A percentile compares a stretch with the other conserved stretches of the same genome.
These are phyloP conservation scores for Cercophora sp. DNA, from an alignment of 495 filamentous ascomycete genomes.

Conservation along the genomic window DNA sequence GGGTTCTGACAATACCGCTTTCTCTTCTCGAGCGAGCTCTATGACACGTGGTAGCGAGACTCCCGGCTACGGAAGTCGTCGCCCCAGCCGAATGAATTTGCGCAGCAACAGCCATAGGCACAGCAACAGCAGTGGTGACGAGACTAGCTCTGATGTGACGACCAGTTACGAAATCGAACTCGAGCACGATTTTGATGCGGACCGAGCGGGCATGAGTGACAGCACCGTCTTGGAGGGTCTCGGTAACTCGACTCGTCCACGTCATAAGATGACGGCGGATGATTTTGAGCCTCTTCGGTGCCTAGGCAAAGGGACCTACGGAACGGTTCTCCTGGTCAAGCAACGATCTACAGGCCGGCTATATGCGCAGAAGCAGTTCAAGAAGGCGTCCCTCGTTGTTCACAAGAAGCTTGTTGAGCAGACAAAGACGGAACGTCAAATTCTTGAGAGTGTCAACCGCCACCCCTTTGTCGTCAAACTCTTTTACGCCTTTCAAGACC, in stretches of 20 bases:
- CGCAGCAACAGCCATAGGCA: slow-evolving; percentile 26
- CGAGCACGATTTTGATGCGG: slow-evolving; percentile 79
- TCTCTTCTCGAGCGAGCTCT: slow-evolving; percentile 40
- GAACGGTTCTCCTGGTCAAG: slow-evolving; percentile 88
- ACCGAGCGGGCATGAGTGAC: slow-evolving; percentile 29
- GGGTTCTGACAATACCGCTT: slow-evolving; percentile 36
- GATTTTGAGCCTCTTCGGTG: slow-evolving; percentile 95
- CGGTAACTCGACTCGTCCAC: slow-evolving; percentile 28
- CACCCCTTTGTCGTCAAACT: slow-evolving; percentile 97
- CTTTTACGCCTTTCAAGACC: slow-evolving; percentile 97
- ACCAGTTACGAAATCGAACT: slow-evolving; percentile 84
- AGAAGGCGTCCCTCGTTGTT: slow-evolving; percentile 87
- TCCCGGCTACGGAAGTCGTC: slow-evolving; percentile 16
- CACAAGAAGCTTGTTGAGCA: slow-evolving; percentile 93
- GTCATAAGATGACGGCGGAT: slow-evolving; percentile 80
- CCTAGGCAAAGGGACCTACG: slow-evolving; percentile 92
- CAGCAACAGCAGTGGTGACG: slow-evolving; percentile 35
- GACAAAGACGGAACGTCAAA: slow-evolving; percentile 91
- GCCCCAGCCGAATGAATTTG: slow-evolving; percentile 16
- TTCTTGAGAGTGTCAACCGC: slow-evolving; percentile 89
- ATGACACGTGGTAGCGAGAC: slow-evolving; percentile 35
- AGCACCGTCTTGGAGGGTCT: slow-evolving; percentile 38
- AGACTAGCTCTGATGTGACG: slow-evolving; percentile 37
- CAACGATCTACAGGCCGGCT: slow-evolving; percentile 81
- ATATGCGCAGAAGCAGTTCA: slow-evolving; percentile 97